Percentiles rank a stretch among this genome's conserved stretches.
phyloP scores from a whole-genome alignment of 78 protist genomes.

The Cyanophora paradoxa region DNA sequence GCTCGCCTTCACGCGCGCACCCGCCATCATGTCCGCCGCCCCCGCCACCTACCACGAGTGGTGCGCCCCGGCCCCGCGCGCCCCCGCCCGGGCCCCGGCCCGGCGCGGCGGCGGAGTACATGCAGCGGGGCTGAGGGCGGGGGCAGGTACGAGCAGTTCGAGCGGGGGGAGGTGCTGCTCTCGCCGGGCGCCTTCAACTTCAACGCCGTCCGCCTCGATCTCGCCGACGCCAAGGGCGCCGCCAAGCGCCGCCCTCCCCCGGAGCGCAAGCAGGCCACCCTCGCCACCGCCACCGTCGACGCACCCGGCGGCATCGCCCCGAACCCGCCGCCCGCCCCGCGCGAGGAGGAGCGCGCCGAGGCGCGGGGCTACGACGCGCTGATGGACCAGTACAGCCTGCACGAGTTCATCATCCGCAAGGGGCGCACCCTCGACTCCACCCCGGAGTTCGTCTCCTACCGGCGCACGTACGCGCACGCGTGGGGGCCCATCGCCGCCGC shows the following conservation, averaged over 20 bases:
- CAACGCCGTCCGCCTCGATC: no score
- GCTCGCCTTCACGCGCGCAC: not conserved
- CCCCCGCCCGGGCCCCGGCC: not conserved
- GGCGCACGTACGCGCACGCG: slow-evolving; percentile 5
- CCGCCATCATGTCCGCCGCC: slow-evolving; percentile 8
- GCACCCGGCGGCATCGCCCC: not conserved
- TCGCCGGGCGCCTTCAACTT: no score
- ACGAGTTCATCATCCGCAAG: slow-evolving; percentile 37
- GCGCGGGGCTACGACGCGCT: slow-evolving; percentile 20
- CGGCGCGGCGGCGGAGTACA: no score
- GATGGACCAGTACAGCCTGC: slow-evolving; percentile 39
- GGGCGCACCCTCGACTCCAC: slow-evolving; percentile 14
- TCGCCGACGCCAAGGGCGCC: no score
- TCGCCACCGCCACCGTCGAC: not conserved
- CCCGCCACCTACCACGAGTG: not conserved
- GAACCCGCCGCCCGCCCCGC: not conserved
- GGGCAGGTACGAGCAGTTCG: not conserved
- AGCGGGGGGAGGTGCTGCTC: not conserved
- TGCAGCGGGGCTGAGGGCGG: no score
- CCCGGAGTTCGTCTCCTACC: slow-evolving; percentile 41
- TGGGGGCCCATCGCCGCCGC: slow-evolving; percentile 25
- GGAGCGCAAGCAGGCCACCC: no score
- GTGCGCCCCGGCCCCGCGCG: not conserved
- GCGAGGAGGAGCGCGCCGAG: not conserved
- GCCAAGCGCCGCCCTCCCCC: no score